Evolutionary conservation across 148 eudicot genomes (phyloP).

Genomic region (Diospyros lotus): DNA sequence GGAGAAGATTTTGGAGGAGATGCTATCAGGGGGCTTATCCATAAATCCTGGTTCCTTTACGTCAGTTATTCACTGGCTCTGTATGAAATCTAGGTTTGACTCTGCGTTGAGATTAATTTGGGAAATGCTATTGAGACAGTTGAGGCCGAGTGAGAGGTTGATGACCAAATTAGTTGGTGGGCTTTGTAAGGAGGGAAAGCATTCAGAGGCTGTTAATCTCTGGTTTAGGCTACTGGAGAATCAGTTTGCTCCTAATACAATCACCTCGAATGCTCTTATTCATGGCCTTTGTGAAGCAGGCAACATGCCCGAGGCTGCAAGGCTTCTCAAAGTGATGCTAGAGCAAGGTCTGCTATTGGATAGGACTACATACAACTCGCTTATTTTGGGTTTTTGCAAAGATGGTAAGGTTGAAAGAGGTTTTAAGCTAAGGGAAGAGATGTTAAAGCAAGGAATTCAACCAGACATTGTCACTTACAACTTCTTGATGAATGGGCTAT

Average conservation of each 20-base stretch:
- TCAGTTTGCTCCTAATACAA: conserved; percentile 51
- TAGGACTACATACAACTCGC: conserved; percentile 64
- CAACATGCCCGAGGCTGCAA: conserved; percentile 51
- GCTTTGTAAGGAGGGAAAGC: conserved; percentile 56
- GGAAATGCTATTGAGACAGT: conserved; percentile 64
- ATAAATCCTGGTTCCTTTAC: conserved; percentile 47
- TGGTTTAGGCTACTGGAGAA: conserved; percentile 56
- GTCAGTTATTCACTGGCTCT: conserved; percentile 43
- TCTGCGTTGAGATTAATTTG: conserved; percentile 38
- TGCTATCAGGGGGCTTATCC: conserved; percentile 47
- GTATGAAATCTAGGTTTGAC: conserved; percentile 38
- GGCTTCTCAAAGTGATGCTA: conserved; percentile 62
- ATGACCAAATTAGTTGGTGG: conserved; percentile 51
- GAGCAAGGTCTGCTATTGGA: conserved; percentile 46
- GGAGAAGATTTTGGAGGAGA: conserved; percentile 47
- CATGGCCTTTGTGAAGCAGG: conserved; percentile 67
- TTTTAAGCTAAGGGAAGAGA: conserved; percentile 60
- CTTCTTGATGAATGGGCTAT: conserved; percentile 48
- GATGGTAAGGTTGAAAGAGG: conserved; percentile 60
- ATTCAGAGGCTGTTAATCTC: conserved; percentile 55
- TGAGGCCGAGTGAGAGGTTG: conserved; percentile 61
- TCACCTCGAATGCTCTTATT: conserved; percentile 75
- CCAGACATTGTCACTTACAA: conserved; percentile 60
- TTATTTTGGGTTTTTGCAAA: conserved; percentile 70
- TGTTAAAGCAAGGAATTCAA: conserved; percentile 47